Evolutionary conservation across 495 filamentous ascomycete species (phyloP).

Genomic region (Penicillium goetzii): DNA sequence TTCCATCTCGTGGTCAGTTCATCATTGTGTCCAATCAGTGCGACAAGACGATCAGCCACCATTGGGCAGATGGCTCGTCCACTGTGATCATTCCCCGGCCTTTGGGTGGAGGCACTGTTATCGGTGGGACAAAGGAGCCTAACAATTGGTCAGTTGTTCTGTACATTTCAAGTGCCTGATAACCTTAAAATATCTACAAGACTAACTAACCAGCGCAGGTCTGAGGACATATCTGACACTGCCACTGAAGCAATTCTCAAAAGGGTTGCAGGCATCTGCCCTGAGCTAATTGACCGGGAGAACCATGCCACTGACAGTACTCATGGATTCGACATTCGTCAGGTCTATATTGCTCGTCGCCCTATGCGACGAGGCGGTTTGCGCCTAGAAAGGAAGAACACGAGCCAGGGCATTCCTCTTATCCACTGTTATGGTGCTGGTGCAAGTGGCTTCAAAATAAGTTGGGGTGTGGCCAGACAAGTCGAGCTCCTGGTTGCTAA

Average conservation of each 20-base stretch:
- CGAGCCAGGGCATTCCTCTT: conserved; percentile 24
- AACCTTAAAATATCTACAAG: background rate
- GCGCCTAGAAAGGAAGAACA: conserved; percentile 22
- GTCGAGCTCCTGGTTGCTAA: conserved; percentile 10
- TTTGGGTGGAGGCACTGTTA: conserved; percentile 55
- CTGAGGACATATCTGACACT: conserved; percentile 1
- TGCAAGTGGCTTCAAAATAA: conserved; percentile 47
- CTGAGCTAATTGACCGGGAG: background rate
- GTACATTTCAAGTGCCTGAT: background rate
- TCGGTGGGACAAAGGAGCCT: conserved; percentile 58
- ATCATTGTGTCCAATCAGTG: conserved; percentile 31
- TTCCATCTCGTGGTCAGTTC: conserved; percentile 20
- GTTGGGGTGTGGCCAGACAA: conserved; percentile 27
- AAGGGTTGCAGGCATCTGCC: background rate
- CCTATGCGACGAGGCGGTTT: conserved; percentile 28
- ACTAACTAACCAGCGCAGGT: conserved; percentile 5
- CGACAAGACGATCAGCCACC: conserved; percentile 49
- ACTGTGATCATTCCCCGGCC: conserved; percentile 51
- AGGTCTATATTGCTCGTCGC: conserved; percentile 28
- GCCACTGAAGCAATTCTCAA: conserved; percentile 5
- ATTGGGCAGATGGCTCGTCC: conserved; percentile 38
- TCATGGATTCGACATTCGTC: conserved; percentile 11
- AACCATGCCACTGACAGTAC: background rate
- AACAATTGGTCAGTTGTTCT: conserved; percentile 46
- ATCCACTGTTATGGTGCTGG: conserved; percentile 60